phyloP scores from a whole-genome alignment of 2,329 filamentous ascomycete genomes.

The Stromatinia cepivora region DNA sequence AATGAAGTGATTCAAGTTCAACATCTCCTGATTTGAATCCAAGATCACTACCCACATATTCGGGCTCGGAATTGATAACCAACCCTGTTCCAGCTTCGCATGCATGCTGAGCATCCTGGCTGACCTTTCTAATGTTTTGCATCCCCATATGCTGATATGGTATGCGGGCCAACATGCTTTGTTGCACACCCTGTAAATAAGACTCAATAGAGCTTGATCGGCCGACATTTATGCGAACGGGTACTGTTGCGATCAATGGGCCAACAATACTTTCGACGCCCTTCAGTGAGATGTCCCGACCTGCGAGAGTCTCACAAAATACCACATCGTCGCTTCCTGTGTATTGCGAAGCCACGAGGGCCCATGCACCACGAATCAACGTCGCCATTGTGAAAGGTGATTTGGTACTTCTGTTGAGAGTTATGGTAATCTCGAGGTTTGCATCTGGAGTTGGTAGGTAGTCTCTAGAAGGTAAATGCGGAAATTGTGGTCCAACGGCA shows the following conservation, averaged over 20 bases:
- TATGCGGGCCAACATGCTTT: conserved; percentile 50
- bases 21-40: conserved; percentile 40
- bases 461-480: conserved; percentile 47
- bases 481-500: conserved; percentile 51
- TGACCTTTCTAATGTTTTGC: conserved; percentile 35
- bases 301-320: conserved; percentile 48
- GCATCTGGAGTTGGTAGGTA: conserved; percentile 49
- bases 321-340: conserved; percentile 44
- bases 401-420: conserved; percentile 22
- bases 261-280: conserved; percentile 48
- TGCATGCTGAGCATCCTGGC: conserved; percentile 42
- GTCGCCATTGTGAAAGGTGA: conserved; percentile 31
- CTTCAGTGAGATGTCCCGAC: conserved; percentile 44
- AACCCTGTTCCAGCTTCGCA: conserved; percentile 22
- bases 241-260: conserved; percentile 48
- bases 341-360: conserved; percentile 45
- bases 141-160: conserved; percentile 38
- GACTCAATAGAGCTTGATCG: conserved; percentile 40
- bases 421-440: conserved; percentile 46
- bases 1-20: conserved; percentile 41
- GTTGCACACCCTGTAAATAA: conserved; percentile 50
- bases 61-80: conserved; percentile 11
- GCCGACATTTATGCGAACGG: conserved; percentile 39
- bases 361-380: conserved; percentile 43
- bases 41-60: conserved; percentile 12